Conservation (phyloP, 768 basidiomycete genomes). For the Cantharellus cinnabarinus region DNA sequence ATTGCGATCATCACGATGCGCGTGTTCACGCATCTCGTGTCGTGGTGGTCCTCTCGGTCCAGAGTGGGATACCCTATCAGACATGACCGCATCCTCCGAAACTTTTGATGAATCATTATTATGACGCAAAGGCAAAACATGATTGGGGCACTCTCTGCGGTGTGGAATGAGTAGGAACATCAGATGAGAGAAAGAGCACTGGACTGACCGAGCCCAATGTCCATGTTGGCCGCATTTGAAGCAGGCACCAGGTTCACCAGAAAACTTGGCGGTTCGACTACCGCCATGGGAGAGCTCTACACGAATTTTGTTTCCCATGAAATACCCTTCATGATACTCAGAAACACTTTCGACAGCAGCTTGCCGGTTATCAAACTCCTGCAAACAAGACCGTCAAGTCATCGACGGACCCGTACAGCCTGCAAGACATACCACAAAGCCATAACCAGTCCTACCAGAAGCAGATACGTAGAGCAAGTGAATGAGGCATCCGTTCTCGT, state of each 20-base stretch:
- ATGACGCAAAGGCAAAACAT: slow-evolving; percentile 1
- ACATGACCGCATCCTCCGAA: no score
- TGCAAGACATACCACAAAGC: slow-evolving; percentile 52
- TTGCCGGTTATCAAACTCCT: slow-evolving; percentile 71
- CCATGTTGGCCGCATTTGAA: slow-evolving; percentile 73
- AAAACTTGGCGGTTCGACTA: slow-evolving; percentile 56
- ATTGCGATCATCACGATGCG: slow-evolving; percentile 34
- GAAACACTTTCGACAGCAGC: slow-evolving; percentile 74
- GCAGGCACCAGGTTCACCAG: slow-evolving; percentile 75
- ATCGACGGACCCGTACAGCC: background rate
- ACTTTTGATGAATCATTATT: no score
- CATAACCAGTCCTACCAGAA: slow-evolving; percentile 51
- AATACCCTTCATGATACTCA: slow-evolving; percentile 74
- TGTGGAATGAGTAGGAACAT: background rate
- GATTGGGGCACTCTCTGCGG: slow-evolving; percentile 8
- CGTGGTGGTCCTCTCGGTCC: slow-evolving; percentile 18
- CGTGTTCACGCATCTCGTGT: slow-evolving; percentile 8
- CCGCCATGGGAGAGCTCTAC: slow-evolving; percentile 76
- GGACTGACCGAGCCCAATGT: slow-evolving; percentile 68
- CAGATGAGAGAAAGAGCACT: background rate
- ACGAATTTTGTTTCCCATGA: slow-evolving; percentile 84
- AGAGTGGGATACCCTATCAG: slow-evolving; percentile 21
- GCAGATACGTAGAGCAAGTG: slow-evolving; percentile 6
- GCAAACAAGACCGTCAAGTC: slow-evolving; percentile 5
- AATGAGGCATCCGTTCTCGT: background rate